Percentiles rank a stretch among this genome's conserved stretches.
Evolutionary conservation across 2,329 filamentous ascomycete species (phyloP).

Genomic region (Fusarium sp.): DNA sequence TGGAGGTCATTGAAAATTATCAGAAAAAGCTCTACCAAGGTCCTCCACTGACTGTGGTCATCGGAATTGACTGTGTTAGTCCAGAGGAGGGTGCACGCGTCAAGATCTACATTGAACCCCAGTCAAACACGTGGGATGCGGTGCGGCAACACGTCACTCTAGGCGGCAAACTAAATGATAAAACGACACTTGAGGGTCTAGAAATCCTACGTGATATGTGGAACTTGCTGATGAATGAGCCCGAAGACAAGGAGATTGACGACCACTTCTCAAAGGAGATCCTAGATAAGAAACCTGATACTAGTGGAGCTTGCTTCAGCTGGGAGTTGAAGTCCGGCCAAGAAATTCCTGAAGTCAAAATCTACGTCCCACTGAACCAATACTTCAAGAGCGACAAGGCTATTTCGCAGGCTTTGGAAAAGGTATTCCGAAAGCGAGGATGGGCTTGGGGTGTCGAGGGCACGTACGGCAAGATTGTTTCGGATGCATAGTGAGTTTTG

Average conservation of each 20-base stretch:
- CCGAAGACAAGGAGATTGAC: slow-evolving; percentile 28
- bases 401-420: slow-evolving; percentile 22
- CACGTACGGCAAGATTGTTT: slow-evolving; percentile 28
- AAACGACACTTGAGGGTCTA: slow-evolving; percentile 43
- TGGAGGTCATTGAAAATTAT: slow-evolving; percentile 41
- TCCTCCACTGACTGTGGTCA: slow-evolving; percentile 43
- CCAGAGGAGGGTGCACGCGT: slow-evolving; percentile 46
- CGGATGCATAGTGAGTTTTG: slow-evolving; percentile 23
- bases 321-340: slow-evolving; percentile 48
- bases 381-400: slow-evolving; percentile 35
- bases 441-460: slow-evolving; percentile 34
- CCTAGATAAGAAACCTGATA: slow-evolving; percentile 25
- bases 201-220: slow-evolving; percentile 44
- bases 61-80: slow-evolving; percentile 48
- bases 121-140: slow-evolving; percentile 45
- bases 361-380: slow-evolving; percentile 49
- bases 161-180: slow-evolving; percentile 40
- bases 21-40: slow-evolving; percentile 31
- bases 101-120: slow-evolving; percentile 48
- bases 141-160: slow-evolving; percentile 47
- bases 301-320: slow-evolving; percentile 46
- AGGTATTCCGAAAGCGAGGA: slow-evolving; percentile 29
- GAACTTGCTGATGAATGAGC: slow-evolving; percentile 48
- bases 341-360: slow-evolving; percentile 45
- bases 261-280: slow-evolving; percentile 28